Conservation (phyloP, 1,284 basidiomycete species). For the Puccinia coronata region DNA sequence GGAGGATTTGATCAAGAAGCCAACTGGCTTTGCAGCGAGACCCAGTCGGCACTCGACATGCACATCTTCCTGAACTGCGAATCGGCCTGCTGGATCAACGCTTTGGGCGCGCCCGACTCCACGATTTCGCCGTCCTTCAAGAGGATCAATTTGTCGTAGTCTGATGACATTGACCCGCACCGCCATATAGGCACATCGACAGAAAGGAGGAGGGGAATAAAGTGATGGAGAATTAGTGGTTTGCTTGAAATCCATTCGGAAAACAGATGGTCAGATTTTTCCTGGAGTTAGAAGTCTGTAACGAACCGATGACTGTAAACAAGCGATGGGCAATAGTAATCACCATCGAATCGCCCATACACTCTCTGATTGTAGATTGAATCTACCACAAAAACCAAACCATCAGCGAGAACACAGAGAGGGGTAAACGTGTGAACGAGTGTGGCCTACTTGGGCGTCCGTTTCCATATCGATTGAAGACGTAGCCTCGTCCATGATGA, state of each 20-base stretch:
- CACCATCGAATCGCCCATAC: constrained; percentile 40
- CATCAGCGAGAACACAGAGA: neutral
- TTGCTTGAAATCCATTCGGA: constrained; percentile 40
- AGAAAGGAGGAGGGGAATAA: neutral
- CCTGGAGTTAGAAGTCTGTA: neutral
- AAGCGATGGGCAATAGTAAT: constrained; percentile 48
- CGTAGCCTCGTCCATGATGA: constrained; percentile 58
- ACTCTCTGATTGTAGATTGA: constrained; percentile 41
- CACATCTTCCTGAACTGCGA: constrained; percentile 37
- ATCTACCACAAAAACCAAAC: constrained; percentile 10
- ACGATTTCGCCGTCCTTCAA: constrained; percentile 56
- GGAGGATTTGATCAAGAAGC: neutral
- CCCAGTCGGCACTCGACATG: constrained; percentile 36
- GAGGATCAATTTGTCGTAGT: constrained; percentile 56
- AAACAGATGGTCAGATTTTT: neutral
- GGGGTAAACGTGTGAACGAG: neutral
- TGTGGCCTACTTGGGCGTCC: constrained; percentile 50
- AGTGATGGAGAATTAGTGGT: constrained; percentile 53
- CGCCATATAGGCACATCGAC: neutral
- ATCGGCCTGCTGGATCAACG: constrained; percentile 51
- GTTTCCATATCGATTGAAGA: constrained; percentile 54
- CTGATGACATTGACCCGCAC: too few relatives aligned
- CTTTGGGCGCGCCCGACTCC: constrained; percentile 54
- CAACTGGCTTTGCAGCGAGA: constrained; percentile 2
- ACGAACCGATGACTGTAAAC: constrained; percentile 44